Base-by-base conservation (phyloP, 2,329 filamentous ascomycete genomes). In the Lachnellula suecica region DNA sequence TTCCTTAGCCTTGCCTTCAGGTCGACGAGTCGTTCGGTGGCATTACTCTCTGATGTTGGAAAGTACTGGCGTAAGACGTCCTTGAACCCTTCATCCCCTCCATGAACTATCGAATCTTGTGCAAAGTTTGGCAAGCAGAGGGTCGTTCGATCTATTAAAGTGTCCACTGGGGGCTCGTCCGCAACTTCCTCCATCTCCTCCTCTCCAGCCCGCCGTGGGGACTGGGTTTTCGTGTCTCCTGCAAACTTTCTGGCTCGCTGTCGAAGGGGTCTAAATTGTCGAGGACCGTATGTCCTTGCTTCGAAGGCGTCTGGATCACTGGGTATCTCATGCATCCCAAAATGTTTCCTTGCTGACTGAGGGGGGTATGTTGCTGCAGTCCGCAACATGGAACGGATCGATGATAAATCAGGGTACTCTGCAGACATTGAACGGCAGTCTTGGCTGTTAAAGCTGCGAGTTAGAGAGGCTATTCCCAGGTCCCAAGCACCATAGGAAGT, bases 1-100 rank as follows among this genome's bases (percentile, higher is more conserved):
- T 70, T 70, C 46, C 76, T 74, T 17, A 89, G 69, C 17, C 71
- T 70, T 46, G 72, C 68, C 67, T 89, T 89, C 52, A 89, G 72
- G 24, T 72, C 68, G 23, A 86, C 75, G 45, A 88, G 68, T 45
- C 76, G 73, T 66, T 88, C 83, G 40, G 80, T 73, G 34, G 83
- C 83, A 65, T 81, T 79, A 68, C 73, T 84, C 65, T 88, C 83
- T 10, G 74, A 71, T 4, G 71, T 69, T 13, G 70, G 68, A 50
- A 72, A 75, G 62, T 74, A 65, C 25, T 56, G 53, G n/a, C 54
- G 56, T n/a, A 66, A 42, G 5, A 60, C 60, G 22, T 63, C 52
- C 29, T 52, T 56, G 49, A 66, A 68, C 4, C 64, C 59, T n/a
- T 58, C 53, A 37, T 67, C 63, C 5, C 65, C 64, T 25, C 44